A percentile compares a stretch with the other conserved stretches of the same genome.
Conservation (phyloP, 768 basidiomycete genomes). For the Heimioporus sp. region DNA sequence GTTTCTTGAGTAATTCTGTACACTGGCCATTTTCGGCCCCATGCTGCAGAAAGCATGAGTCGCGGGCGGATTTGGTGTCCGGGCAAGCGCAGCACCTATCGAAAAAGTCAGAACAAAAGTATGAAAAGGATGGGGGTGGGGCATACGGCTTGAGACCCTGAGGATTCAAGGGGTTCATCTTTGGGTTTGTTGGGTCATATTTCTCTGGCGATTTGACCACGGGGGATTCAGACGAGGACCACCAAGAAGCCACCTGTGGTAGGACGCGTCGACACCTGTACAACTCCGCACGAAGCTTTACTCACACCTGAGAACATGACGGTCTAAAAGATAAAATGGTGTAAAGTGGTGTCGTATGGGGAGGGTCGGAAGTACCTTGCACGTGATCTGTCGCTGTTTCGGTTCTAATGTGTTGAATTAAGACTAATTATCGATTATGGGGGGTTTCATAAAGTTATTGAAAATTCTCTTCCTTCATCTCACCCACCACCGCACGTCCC, state of each 20-base stretch:
- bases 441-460: too few species aligned
- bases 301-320: constrained; percentile 44
- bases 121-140: neutral
- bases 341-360: too few species aligned
- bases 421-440: too few species aligned
- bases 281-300: neutral
- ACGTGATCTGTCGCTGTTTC: too few species aligned
- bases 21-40: constrained; percentile 75
- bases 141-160: constrained; percentile 92
- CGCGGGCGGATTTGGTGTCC: constrained; percentile 86
- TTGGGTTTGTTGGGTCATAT: constrained; percentile 73
- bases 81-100: constrained; percentile 94
- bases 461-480: too few species aligned
- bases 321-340: too few species aligned
- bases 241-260: constrained; percentile 51
- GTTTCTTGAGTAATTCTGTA: constrained; percentile 69
- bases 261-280: neutral
- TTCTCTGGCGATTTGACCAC: constrained; percentile 36
- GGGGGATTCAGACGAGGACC: constrained; percentile 42
- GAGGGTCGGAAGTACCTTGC: too few species aligned
- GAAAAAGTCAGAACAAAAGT: constrained; percentile 3
- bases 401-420: too few species aligned
- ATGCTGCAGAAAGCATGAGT: constrained; percentile 86
- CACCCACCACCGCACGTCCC: too few species aligned
- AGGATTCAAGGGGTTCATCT: constrained; percentile 88